Evolutionary conservation across 345 rosid genomes (phyloP).

Genomic region (Reutealis trisperma): DNA sequence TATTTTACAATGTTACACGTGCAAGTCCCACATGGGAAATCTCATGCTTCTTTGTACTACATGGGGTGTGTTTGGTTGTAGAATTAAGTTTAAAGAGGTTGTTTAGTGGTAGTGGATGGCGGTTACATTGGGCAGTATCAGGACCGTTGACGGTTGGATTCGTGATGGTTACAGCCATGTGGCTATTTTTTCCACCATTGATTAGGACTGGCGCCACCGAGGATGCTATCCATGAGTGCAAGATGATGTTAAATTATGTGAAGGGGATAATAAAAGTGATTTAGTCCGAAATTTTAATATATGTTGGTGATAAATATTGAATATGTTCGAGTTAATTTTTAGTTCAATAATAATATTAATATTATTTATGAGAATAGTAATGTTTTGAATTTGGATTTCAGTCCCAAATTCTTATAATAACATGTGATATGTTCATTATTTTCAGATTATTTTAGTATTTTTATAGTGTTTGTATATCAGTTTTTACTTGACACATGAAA

Average conservation of each 20-base stretch:
- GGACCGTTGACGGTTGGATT: slow-evolving; percentile 37
- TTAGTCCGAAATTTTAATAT: no score
- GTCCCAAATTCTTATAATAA: no score
- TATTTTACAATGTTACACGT: slow-evolving; percentile 27
- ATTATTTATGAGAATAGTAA: no score
- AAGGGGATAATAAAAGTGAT: neutral
- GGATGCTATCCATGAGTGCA: slow-evolving; percentile 21
- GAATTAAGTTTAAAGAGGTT: slow-evolving; percentile 33
- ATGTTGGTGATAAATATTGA: no score
- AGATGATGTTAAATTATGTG: slow-evolving; percentile 10
- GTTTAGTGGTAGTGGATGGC: slow-evolving; percentile 10
- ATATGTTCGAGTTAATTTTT: no score
- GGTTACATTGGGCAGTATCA: slow-evolving; percentile 25
- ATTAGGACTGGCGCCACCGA: slow-evolving; percentile 20
- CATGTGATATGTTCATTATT: no score
- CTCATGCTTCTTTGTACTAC: slow-evolving; percentile 37
- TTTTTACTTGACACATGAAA: no score
- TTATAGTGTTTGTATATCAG: no score
- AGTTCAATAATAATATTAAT: no score
- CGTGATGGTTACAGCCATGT: slow-evolving; percentile 30
- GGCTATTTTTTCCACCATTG: slow-evolving; percentile 49
- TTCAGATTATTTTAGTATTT: no score
- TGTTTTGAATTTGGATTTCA: no score
- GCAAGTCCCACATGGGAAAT: slow-evolving; percentile 39
- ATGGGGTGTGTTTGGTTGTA: slow-evolving; percentile 36